Evolutionary conservation across 2,329 filamentous ascomycete species (phyloP).

Genomic region (Ascochyta rabiei): DNA sequence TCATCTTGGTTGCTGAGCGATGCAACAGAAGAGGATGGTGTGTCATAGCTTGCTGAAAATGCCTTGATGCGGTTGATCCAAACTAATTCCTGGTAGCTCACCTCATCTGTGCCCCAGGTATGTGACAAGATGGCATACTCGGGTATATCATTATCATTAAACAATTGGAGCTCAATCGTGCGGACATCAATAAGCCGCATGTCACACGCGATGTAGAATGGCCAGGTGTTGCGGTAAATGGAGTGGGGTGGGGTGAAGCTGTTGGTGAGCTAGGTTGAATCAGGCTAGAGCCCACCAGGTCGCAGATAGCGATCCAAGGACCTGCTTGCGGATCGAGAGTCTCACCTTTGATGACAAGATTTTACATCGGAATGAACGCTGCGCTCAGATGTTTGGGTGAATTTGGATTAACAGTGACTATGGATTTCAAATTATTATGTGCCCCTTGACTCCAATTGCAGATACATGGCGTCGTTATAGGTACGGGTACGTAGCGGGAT

Average conservation of each 20-base stretch:
- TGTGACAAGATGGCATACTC: constrained; percentile 31
- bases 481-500: neutral
- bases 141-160: constrained; percentile 28
- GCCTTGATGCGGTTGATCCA: constrained; percentile 21
- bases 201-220: constrained; percentile 12
- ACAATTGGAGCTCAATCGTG: constrained; percentile 28
- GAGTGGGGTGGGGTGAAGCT: neutral
- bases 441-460: neutral
- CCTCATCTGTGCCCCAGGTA: constrained; percentile 28
- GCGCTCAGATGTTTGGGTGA: neutral
- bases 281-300: neutral
- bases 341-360: neutral
- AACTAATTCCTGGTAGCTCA: constrained; percentile 25
- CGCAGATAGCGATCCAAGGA: neutral
- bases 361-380: neutral
- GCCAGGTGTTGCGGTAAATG: neutral
- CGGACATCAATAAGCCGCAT: constrained; percentile 37
- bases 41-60: constrained; percentile 11
- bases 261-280: neutral
- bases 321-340: neutral
- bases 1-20: constrained; percentile 6
- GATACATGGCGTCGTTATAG: neutral
- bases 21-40: constrained; percentile 2
- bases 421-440: too few relatives aligned
- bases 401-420: neutral